These are phyloP conservation scores for Heliamphora pulchella DNA, from an alignment of 179 eudicot genomes.

Conservation along the genomic window DNA sequence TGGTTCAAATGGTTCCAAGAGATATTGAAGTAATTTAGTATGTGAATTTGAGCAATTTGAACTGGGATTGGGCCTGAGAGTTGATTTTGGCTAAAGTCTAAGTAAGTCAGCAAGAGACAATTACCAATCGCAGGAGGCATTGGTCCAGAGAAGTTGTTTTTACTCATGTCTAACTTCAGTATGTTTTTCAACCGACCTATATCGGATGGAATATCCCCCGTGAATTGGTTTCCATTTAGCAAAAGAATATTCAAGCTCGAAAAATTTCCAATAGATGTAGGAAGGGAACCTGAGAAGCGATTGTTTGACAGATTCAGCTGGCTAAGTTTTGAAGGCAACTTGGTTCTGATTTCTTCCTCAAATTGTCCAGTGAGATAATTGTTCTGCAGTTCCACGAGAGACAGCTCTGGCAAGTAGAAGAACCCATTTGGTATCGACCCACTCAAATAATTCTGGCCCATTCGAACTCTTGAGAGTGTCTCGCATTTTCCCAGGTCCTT, in stretches of 20 bases:
- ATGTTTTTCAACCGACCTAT: constrained; percentile 29
- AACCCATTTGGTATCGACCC: constrained; percentile 49
- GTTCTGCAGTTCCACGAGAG: constrained; percentile 48
- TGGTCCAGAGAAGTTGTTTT: constrained; percentile 37
- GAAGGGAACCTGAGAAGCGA: constrained; percentile 37
- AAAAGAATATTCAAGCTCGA: constrained; percentile 33
- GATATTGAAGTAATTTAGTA: constrained; percentile 42
- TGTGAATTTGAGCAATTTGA: constrained; percentile 32
- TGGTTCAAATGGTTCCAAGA: constrained; percentile 50
- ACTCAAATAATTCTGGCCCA: constrained; percentile 50
- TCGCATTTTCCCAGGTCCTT: constrained; percentile 39
- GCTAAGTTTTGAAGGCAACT: constrained; percentile 21
- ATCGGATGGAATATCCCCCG: constrained; percentile 42
- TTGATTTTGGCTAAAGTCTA: constrained; percentile 50
- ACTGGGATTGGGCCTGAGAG: constrained; percentile 43
- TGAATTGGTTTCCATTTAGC: constrained; percentile 31
- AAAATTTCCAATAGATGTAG: constrained; percentile 37
- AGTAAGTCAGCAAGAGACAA: constrained; percentile 25
- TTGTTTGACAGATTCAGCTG: constrained; percentile 49
- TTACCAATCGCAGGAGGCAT: constrained; percentile 36
- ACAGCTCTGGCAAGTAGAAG: constrained; percentile 39
- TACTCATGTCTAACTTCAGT: constrained; percentile 39
- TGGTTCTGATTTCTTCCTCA: constrained; percentile 17
- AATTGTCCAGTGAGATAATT: constrained; percentile 42
- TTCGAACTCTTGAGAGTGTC: constrained; percentile 35